Base-by-base conservation (phyloP, 805 yeast species). In the Suhomyces prunicola region DNA sequence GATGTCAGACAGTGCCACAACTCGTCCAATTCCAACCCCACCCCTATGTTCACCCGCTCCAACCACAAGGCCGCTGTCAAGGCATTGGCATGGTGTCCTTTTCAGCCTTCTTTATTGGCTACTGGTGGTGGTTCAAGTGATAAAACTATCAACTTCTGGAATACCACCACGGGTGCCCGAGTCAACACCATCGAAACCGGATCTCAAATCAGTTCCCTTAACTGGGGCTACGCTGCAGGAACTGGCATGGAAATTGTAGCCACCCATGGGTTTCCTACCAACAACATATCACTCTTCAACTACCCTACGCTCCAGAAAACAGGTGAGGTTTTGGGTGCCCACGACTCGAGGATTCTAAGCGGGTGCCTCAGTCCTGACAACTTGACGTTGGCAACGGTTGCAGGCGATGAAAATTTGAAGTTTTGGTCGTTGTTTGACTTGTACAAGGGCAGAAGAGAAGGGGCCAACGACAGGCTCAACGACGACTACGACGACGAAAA, bases 91-190 rank as follows among this genome's bases (percentile, higher is more conserved):
- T 93, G 97, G 97, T 88, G 96, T 65, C 98, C 98, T 1, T 87
- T 87, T 67, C 93, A 90, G 60, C 74, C 73, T 29, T 86, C 88
- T 55, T 70, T 92, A 50, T 76, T 93, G 50, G 97, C 97, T n/a
- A 87, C 97, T 3, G 99, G 98, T 6, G 99, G 99, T 50, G 99
- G 99, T 13, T 87, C 96, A 10, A 81, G 88, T 31, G 97, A 94
- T 70, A 87, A 85, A 65, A 82, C 86, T 46, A 88, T 93, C 54
- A 93, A 93, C 70, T 90, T 94, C 71, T 94, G 98, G 98, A 94
- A 94, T 70, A 84, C 97, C 3, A 82, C 89, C 17, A 89, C 96
- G 0, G 99, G 98, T 1, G 83, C 92, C 1, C 76, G 96, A 55
- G 83, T 89, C 35, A 90, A 91, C 59, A 81, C 94, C 8, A 87